Base-by-base conservation (phyloP, 352 stramenopile species). In the Globisporangium solare region DNA sequence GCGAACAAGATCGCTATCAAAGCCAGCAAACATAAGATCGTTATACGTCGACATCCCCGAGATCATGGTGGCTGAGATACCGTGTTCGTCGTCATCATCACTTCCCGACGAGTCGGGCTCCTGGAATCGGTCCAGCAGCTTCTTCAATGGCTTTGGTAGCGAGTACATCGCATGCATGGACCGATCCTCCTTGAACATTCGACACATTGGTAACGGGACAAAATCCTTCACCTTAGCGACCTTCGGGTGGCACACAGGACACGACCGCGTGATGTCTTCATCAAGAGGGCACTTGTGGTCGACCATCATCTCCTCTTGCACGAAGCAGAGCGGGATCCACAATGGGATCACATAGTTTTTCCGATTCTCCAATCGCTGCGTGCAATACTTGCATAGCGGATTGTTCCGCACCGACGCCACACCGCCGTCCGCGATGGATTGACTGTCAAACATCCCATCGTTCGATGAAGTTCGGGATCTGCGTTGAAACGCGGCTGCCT, bases 261-360 rank as follows among this genome's bases (percentile, higher is more conserved):
- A 92, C 51, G 60, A 78, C 31, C 73, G 72, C 12, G 78, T 77
- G 32, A 92, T 88, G 41, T 88, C 82, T 37, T 79, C 67, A 52
- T 88, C 75, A 3, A 89, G 58, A 3, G 79, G 77, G 61, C 82
- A 92, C 43, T 71, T 63, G 64, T 92, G 82, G 12, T 76, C 64
- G 13, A 81, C 65, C 59, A 89, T 74, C 82, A 89, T 89, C n/a
- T 76, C 64, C 51, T 92, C 82, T 58, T 92, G 77, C 20, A 92
- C 82, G 48, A 92, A 92, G 50, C 79, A 89, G n/a, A 92, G 63
- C 31, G 82, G 82, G 45, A 89, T 92, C 82, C 82, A 92, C 17
- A 92, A 66, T 24, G 82, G 82, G 8, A 92, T 74, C 2, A 85
- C 71, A 52, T 89, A 89, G 24, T 83, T 85, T 52, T 88, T 86